Conservation (phyloP, 257 asterid species). For the Solanum pinnatisectum region DNA sequence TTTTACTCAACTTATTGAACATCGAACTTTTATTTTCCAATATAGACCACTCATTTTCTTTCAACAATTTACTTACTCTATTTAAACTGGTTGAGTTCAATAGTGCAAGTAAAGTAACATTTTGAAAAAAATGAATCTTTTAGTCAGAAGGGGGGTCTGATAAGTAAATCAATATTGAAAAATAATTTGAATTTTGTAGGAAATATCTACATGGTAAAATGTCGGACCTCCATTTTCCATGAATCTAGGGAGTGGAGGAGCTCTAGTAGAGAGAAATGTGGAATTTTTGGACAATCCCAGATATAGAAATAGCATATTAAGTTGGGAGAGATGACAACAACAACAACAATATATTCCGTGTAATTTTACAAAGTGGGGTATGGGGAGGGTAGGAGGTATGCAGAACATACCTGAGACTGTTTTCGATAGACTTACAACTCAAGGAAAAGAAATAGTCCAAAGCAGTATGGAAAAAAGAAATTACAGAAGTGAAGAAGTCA, state of each 20-base stretch:
- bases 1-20: not conserved
- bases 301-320: not conserved
- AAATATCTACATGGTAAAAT: not conserved
- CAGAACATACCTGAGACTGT: not conserved
- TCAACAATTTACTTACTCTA: not conserved
- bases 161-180: not conserved
- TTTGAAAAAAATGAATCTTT: not conserved
- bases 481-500: not conserved
- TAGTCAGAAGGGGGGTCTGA: not conserved
- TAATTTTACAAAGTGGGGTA: not conserved
- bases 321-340: not conserved
- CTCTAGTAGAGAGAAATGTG: not conserved
- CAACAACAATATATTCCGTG: not conserved
- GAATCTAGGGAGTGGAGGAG: not conserved
- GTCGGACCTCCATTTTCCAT: not conserved
- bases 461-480: not conserved
- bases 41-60: not conserved
- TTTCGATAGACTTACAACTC: not conserved
- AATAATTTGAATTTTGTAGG: not conserved
- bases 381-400: not conserved
- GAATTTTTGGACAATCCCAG: not conserved
- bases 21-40: not conserved
- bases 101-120: not conserved
- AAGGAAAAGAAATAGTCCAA: not conserved
- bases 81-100: not conserved